A percentile compares a stretch with the other conserved stretches of the same genome.
Conservation (phyloP, 192 early-diverging fungal species). For the Umbelopsis vinacea region DNA sequence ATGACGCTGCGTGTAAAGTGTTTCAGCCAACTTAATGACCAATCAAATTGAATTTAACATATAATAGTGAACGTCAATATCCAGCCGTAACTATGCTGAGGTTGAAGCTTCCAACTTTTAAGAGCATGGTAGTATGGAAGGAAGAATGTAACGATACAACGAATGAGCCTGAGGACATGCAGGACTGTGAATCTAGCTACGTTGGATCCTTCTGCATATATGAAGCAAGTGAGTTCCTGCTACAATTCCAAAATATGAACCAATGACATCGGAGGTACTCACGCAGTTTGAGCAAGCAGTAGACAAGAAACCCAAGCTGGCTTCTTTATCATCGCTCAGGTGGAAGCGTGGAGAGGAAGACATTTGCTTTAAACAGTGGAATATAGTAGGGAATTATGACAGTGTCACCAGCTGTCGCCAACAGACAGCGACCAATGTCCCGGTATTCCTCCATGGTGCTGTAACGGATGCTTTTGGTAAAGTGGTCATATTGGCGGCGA, state of each 20-base stretch:
- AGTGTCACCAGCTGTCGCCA: not conserved
- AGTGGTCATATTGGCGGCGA: not conserved
- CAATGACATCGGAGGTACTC: not conserved
- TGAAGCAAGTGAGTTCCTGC: not conserved
- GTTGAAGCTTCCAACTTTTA: not conserved
- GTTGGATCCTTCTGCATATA: not conserved
- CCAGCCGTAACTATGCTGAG: not conserved
- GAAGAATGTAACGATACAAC: not conserved
- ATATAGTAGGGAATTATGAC: not conserved
- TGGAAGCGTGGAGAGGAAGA: not conserved
- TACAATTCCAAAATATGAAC: not conserved
- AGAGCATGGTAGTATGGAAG: slow-evolving; percentile 11
- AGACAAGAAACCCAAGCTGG: not conserved
- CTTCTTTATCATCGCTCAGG: not conserved
- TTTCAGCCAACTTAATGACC: not conserved
- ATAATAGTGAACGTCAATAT: not conserved
- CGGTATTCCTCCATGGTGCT: not conserved
- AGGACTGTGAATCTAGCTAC: too few species aligned
- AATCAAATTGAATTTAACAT: not conserved
- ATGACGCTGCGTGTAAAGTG: not conserved
- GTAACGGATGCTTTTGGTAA: not conserved
- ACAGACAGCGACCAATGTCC: not conserved
- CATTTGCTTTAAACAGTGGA: not conserved
- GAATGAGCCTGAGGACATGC: not conserved
- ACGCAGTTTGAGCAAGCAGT: not conserved